Conservation (phyloP, 495 filamentous ascomycete genomes). For the Xylaria curta region DNA sequence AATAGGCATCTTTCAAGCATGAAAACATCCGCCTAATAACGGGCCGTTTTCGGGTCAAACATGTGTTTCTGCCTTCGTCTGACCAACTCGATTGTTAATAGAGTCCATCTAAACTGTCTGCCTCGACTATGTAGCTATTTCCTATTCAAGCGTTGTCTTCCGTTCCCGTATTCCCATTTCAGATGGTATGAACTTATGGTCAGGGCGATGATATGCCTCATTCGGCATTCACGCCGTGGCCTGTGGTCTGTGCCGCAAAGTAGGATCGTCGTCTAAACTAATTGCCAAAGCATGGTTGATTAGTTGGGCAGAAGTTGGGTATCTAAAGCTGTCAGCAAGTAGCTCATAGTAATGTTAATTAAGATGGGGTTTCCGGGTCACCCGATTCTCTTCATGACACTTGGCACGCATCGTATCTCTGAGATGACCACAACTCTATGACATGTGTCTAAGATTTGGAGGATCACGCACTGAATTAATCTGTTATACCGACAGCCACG, state of each 20-base stretch:
- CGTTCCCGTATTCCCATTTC: not conserved
- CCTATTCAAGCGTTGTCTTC: not conserved
- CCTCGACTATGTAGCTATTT: not conserved
- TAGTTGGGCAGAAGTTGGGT: not conserved
- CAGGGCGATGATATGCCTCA: not conserved
- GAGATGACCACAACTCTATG: not conserved
- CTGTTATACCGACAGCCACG: not conserved
- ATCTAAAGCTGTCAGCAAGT: constrained; percentile 3
- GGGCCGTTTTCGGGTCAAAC: constrained; percentile 4
- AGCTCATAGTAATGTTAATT: not conserved
- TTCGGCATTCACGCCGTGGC: not conserved
- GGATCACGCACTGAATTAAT: not conserved
- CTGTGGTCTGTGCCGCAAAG: not conserved
- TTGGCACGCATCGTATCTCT: not conserved
- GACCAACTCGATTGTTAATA: not conserved
- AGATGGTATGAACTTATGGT: not conserved
- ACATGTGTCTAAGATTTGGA: not conserved
- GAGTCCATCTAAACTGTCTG: not conserved
- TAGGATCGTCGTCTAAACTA: not conserved
- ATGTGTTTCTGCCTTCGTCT: not conserved
- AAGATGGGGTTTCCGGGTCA: not conserved
- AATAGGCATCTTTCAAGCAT: not conserved
- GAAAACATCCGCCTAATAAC: not conserved
- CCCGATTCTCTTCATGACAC: not conserved
- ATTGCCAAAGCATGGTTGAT: constrained; percentile 4